Base-by-base conservation (phyloP, 2,329 filamentous ascomycete genomes). In the Neoscytalidium dimidiatum region DNA sequence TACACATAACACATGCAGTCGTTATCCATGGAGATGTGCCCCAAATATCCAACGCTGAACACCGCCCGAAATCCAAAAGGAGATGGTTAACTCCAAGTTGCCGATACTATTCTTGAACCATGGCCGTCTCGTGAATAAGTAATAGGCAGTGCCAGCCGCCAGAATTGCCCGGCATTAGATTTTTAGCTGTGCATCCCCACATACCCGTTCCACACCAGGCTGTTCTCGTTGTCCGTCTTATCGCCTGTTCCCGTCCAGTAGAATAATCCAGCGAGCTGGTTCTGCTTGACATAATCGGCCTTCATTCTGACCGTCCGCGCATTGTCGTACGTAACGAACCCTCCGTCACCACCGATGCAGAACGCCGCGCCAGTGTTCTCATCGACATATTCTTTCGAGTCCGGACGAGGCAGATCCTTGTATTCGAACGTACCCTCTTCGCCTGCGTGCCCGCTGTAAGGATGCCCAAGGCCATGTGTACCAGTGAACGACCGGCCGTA, bases 191-290 rank as follows among this genome's bases (percentile, higher is more conserved):
- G 80, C 67, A 90, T 73, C 2, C 82, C 84, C 65, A 84, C 78
- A 70, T 84, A 88, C 4, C 88, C 88, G 33, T 86, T 85, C 62
- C 82, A 82, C 26, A 90, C 84, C 66, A 91, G 71, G 71, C 88
- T 90, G 68, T 84, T 78, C 8, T 75, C 69, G 44, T 77, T 72
- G 5, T 70, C 85, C 44, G 78, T 74, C 7, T 85, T 84, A 79
- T 95, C 92, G 3, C 86, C 87, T 14, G 90, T 89, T n/a, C 88
- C 90, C 62, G 90, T 88, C 90, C 90, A 94, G 77, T 94, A 95
- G 75, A 93, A 94, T 8, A 95, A 78, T 0, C 92, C 92, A 29
- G 88, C 91, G 19, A 95, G 80, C 29, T 85, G 85, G 70, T 89
- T 88, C 70, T 90, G 85, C 71, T 87, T 89, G 75, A 88, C 91